Conservation (phyloP, 768 basidiomycete genomes). For the Sistotremastrum niveocremeum region DNA sequence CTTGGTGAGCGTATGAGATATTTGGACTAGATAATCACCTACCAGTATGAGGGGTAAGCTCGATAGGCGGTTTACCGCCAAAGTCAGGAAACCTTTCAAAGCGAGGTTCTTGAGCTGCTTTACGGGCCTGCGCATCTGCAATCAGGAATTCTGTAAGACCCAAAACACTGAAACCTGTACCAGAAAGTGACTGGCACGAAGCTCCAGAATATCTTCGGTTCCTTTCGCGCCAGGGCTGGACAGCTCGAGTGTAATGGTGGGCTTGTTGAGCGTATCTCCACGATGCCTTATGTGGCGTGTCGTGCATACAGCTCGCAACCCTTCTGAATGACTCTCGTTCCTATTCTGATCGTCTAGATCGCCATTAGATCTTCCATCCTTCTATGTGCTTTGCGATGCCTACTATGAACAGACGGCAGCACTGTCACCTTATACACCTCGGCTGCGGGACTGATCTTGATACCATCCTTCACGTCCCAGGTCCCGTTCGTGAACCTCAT, state of each 20-base stretch:
- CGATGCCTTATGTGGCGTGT: slow-evolving; percentile 33
- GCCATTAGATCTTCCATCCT: not conserved
- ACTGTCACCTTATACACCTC: slow-evolving; percentile 1
- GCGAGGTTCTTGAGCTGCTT: slow-evolving; percentile 26
- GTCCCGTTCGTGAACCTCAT: slow-evolving; percentile 4
- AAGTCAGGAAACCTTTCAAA: slow-evolving; percentile 27
- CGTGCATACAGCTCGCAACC: slow-evolving; percentile 1
- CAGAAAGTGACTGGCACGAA: slow-evolving; percentile 25
- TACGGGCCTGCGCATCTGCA: slow-evolving; percentile 17
- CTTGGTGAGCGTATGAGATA: slow-evolving; percentile 4
- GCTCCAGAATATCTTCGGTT: not conserved
- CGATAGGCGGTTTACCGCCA: slow-evolving; percentile 7
- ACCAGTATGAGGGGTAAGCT: slow-evolving; percentile 3
- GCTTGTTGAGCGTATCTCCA: slow-evolving; percentile 45
- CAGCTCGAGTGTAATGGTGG: slow-evolving; percentile 8
- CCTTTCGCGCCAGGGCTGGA: slow-evolving; percentile 16
- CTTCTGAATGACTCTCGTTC: not conserved
- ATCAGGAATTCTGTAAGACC: slow-evolving; percentile 43
- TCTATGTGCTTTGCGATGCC: too few species aligned
- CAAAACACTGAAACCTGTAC: slow-evolving; percentile 36
- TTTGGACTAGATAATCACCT: too few species aligned
- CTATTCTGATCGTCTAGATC: not conserved
- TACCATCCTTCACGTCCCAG: slow-evolving; percentile 4
- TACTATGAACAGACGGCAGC: not conserved
- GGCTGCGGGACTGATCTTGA: slow-evolving; percentile 1